Evolutionary conservation across 352 stramenopile genomes (phyloP).

Genomic region (Phytophthora tubulina): DNA sequence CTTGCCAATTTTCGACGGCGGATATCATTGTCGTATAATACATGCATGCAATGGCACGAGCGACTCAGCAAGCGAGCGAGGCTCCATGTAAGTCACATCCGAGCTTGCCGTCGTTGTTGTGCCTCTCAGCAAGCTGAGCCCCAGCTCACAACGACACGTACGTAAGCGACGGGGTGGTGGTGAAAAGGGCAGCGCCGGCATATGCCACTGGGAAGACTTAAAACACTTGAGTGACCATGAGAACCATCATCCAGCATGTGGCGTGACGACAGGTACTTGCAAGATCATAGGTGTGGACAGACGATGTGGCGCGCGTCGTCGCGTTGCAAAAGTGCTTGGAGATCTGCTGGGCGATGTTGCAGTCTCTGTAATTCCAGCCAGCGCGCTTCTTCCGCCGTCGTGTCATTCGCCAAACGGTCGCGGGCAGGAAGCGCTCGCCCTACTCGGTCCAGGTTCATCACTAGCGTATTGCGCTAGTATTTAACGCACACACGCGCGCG

Average conservation of each 20-base stretch:
- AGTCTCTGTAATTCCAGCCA: constrained; percentile 23
- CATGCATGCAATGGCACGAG: constrained; percentile 12
- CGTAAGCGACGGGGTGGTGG: background rate
- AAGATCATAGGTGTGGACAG: constrained; percentile 13
- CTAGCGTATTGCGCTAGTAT: constrained; percentile 33
- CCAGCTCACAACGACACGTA: constrained; percentile 31
- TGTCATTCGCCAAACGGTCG: constrained; percentile 43
- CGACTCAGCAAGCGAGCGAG: constrained; percentile 10
- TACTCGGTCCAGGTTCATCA: constrained; percentile 16
- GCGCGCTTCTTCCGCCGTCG: constrained; percentile 37
- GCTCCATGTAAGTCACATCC: constrained; percentile 24
- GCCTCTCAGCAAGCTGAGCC: constrained; percentile 4
- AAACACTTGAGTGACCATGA: background rate
- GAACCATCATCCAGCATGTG: background rate
- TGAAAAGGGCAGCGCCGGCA: background rate
- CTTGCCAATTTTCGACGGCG: background rate
- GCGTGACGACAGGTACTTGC: constrained; percentile 1
- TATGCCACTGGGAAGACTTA: background rate
- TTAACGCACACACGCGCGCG: background rate
- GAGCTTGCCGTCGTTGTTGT: constrained; percentile 1
- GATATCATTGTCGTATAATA: background rate
- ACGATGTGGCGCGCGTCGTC: constrained; percentile 32
- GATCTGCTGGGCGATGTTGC: constrained; percentile 37
- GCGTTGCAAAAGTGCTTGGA: constrained; percentile 28
- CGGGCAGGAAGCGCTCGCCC: constrained; percentile 23